Conservation (phyloP, 345 rosid species). For the Triadica sebifera region DNA sequence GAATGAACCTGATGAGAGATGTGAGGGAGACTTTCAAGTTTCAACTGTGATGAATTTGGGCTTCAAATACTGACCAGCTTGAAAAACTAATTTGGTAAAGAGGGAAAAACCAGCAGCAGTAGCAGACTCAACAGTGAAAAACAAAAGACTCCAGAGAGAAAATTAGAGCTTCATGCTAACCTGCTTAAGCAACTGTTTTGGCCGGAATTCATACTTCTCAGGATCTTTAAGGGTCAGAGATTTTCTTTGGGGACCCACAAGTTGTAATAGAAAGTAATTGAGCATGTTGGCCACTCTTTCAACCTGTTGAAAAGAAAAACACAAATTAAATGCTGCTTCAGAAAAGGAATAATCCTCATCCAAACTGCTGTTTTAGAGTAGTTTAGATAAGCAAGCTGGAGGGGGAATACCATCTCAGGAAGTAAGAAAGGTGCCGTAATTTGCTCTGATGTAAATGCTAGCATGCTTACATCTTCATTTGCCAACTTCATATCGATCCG, state of each 20-base stretch:
- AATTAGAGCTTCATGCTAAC: slow-evolving; percentile 30
- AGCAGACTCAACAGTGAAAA: not conserved
- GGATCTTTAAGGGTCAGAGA: slow-evolving; percentile 91
- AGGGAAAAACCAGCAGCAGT: not conserved
- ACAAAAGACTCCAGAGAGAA: too few relatives aligned
- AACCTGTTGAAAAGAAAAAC: slow-evolving; percentile 44
- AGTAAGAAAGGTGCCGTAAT: slow-evolving; percentile 93
- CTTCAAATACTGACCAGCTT: not conserved
- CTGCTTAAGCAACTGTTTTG: slow-evolving; percentile 92
- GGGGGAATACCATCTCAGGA: slow-evolving; percentile 84
- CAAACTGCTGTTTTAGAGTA: not conserved
- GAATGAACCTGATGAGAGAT: not conserved
- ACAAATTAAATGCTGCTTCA: not conserved
- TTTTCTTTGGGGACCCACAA: slow-evolving; percentile 95
- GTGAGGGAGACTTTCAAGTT: not conserved
- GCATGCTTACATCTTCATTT: slow-evolving; percentile 93
- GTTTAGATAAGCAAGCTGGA: not conserved
- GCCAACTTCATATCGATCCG: slow-evolving; percentile 97
- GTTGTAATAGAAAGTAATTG: slow-evolving; percentile 91
- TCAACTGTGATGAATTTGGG: not conserved
- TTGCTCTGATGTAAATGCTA: slow-evolving; percentile 91
- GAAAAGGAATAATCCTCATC: not conserved
- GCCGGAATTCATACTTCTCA: slow-evolving; percentile 94
- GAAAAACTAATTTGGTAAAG: not conserved
- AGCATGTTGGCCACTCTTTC: slow-evolving; percentile 98